Base-by-base conservation (phyloP, 2,329 filamentous ascomycete species). In the Calonectria naviculata region DNA sequence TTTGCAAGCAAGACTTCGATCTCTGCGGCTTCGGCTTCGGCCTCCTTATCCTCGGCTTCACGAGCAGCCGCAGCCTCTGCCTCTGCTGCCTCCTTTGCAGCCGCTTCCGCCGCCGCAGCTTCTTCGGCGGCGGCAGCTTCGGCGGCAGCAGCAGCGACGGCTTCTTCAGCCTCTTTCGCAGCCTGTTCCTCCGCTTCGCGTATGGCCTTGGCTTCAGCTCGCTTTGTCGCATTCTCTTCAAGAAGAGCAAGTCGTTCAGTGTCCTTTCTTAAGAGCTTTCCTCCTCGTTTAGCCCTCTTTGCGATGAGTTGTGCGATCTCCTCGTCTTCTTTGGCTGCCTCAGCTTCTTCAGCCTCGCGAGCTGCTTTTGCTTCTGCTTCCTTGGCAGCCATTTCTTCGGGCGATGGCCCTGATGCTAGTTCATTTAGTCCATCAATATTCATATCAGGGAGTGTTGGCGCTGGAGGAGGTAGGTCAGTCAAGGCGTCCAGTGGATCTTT, bases 381-480 rank as follows among this genome's bases (percentile, higher is more conserved):
- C 26, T 69, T 74, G 12, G 69, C 70, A 38, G 70, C 71, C 24
- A 49, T 36, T 42, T 65, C 68, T 34, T 74, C 72, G 28, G 68
- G 71, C 58, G 72, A 65, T 34, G 79, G 73, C 73, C 85, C 82
- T 77, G 81, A 79, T 83, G 74, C 69, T 76, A 76, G 34, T 71
- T 78, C 68, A 66, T 78, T 75, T 76, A 72, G 79, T 74, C 87
- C 84, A 77, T 84, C 83, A 80, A 86, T 78, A 70, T 89, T 84
- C 77, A 87, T 80, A 65, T 81, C 81, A 41, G 86, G 87, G 71
- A 87, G 85, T 47, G 85, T 87, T 46, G 87, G 86, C 64, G 83
- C 84, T 74, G 85, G 86, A 71, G 87, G 85, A 72, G 85, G 85
- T 66, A 83, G 82, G 69, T 87, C 80, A 75, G 80, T 81, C 68